Evolutionary conservation across 2,329 filamentous ascomycete species (phyloP).

Genomic region (Aspergillus sp.): DNA sequence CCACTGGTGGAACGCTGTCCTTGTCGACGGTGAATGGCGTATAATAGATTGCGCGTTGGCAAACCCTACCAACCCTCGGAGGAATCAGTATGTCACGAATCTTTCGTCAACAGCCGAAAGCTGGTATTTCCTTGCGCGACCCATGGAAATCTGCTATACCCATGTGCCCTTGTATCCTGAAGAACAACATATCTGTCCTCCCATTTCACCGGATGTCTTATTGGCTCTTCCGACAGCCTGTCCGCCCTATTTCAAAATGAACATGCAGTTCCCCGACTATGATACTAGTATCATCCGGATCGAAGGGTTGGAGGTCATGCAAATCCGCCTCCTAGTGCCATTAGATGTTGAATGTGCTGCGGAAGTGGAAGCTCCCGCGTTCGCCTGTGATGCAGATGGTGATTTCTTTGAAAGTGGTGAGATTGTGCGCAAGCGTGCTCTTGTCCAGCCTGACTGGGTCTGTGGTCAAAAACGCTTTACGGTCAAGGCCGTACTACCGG

Average conservation of each 20-base stretch:
- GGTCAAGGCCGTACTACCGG: slow-evolving; percentile 84
- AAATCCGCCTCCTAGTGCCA: slow-evolving; percentile 82
- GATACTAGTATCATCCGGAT: slow-evolving; percentile 82
- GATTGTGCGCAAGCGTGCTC: slow-evolving; percentile 73
- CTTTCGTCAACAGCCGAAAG: slow-evolving; percentile 67
- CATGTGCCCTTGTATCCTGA: slow-evolving; percentile 83
- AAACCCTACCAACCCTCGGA: slow-evolving; percentile 80
- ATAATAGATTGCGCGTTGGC: slow-evolving; percentile 93
- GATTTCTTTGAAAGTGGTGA: slow-evolving; percentile 93
- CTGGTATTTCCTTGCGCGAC: slow-evolving; percentile 92
- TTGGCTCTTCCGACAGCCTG: slow-evolving; percentile 81
- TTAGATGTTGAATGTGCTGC: slow-evolving; percentile 87
- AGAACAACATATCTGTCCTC: slow-evolving; percentile 90
- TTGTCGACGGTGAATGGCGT: slow-evolving; percentile 93
- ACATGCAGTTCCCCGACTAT: slow-evolving; percentile 76
- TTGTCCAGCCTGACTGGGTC: slow-evolving; percentile 90
- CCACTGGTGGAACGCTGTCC: slow-evolving; percentile 95
- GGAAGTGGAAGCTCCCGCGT: slow-evolving; percentile 81
- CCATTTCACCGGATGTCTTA: slow-evolving; percentile 78
- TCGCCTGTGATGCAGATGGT: slow-evolving; percentile 77
- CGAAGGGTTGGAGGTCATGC: slow-evolving; percentile 89
- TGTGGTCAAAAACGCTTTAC: slow-evolving; percentile 84
- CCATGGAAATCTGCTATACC: slow-evolving; percentile 89
- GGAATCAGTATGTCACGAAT: slow-evolving; percentile 70
- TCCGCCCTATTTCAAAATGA: slow-evolving; percentile 81